These are phyloP conservation scores for Epichloe festucae DNA, from an alignment of 2,329 filamentous ascomycete genomes.

Conservation along the genomic window DNA sequence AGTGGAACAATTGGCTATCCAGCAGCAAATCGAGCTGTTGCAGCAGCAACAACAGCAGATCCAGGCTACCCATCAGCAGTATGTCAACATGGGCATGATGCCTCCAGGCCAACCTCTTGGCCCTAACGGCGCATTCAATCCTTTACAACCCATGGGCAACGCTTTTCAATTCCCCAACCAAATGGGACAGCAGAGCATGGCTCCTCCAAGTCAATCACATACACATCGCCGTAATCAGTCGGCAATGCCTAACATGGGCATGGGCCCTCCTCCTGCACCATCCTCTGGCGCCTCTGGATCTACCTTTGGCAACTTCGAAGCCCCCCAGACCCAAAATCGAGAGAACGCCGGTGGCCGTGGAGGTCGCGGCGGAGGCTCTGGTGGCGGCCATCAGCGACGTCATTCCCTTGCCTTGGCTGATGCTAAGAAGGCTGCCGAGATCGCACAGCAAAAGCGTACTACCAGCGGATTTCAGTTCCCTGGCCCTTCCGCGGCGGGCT, in stretches of 20 bases:
- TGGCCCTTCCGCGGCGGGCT: slow-evolving; percentile 52
- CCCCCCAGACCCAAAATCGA: slow-evolving; percentile 26
- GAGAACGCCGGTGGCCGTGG: slow-evolving; percentile 43
- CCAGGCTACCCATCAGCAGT: slow-evolving; percentile 91
- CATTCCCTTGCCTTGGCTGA: slow-evolving; percentile 91
- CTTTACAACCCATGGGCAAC: slow-evolving; percentile 68
- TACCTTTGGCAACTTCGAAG: slow-evolving; percentile 67
- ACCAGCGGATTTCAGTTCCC: slow-evolving; percentile 93
- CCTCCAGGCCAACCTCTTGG: slow-evolving; percentile 66
- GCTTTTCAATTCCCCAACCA: slow-evolving; percentile 83
- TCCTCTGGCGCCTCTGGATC: slow-evolving; percentile 79
- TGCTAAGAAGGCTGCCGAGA: slow-evolving; percentile 92
- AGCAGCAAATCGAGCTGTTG: slow-evolving; percentile 94
- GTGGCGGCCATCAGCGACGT: slow-evolving; percentile 76
- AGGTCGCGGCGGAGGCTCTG: slow-evolving; percentile 49
- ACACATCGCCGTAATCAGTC: slow-evolving; percentile 97
- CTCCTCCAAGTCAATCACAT: slow-evolving; percentile 61
- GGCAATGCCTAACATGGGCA: slow-evolving; percentile 80
- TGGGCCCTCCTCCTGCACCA: slow-evolving; percentile 80
- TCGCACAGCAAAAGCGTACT: slow-evolving; percentile 92
- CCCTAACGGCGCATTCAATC: slow-evolving; percentile 58
- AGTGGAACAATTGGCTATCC: slow-evolving; percentile 97
- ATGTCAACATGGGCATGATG: slow-evolving; percentile 94
- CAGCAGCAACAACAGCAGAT: slow-evolving; percentile 98
- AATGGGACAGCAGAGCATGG: slow-evolving; percentile 63